phyloP scores from a whole-genome alignment of 257 asterid species.

The Penstemon eatonii region DNA sequence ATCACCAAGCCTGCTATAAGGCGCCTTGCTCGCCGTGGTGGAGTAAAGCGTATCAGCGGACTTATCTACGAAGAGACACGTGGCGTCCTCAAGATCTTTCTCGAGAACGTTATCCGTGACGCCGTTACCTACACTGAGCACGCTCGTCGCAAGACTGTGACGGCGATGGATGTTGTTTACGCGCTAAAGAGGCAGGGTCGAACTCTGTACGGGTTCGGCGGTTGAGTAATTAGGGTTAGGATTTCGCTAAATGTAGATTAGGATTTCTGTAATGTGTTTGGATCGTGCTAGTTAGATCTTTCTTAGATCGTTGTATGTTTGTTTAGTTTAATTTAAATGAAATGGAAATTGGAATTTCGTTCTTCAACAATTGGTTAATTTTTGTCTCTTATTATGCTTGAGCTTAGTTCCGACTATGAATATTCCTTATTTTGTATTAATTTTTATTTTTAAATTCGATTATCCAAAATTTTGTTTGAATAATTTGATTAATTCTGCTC shows the following conservation, averaged over 20 bases:
- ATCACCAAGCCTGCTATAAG: constrained; percentile 49
- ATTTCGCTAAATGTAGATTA: constrained; percentile 13
- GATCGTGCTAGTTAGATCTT: background rate
- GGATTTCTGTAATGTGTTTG: constrained; percentile 4
- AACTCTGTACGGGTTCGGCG: constrained; percentile 47
- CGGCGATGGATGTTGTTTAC: constrained; percentile 50
- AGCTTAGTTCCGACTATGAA: too few species aligned
- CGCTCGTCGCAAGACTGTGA: constrained; percentile 46
- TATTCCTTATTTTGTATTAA: too few species aligned
- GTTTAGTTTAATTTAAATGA: background rate
- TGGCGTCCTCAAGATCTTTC: constrained; percentile 44
- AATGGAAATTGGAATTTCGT: background rate
- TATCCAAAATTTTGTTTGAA: too few species aligned
- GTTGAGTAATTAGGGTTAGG: constrained; percentile 21
- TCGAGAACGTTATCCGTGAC: constrained; percentile 43
- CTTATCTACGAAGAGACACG: constrained; percentile 47
- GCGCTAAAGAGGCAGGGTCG: constrained; percentile 54
- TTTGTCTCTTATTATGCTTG: background rate
- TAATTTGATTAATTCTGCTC: too few species aligned
- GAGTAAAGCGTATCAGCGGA: constrained; percentile 50
- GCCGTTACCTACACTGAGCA: constrained; percentile 49
- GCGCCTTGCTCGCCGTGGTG: constrained; percentile 49
- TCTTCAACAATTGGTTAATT: too few species aligned
- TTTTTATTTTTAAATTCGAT: too few species aligned
- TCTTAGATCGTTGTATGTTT: constrained; percentile 21